Base-by-base conservation (phyloP, 768 basidiomycete genomes). In the Russula lepida region DNA sequence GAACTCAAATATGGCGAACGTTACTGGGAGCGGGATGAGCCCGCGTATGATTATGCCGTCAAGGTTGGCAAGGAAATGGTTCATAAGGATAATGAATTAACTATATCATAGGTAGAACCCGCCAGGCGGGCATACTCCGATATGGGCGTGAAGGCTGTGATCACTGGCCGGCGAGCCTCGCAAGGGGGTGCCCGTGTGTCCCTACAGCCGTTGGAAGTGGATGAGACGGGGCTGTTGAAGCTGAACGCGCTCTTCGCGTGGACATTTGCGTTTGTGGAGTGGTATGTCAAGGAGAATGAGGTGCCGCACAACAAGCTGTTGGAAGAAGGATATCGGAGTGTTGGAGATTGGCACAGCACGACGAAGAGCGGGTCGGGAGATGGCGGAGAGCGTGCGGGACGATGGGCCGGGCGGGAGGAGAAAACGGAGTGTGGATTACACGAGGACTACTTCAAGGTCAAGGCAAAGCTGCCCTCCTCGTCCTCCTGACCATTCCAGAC, bases 271-370 rank as follows among this genome's bases (percentile, higher is more conserved):
- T 73, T 90, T 43, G 90, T 98, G 19, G 86, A 97, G 64, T 85
- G 83, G 72, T 95, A 98, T 72, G 79, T 95, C 64, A 83, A 83
- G 46, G 78, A 81, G 62, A 83, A 98, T 74, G 74, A 82, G 48
- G 94, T 98, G 0, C 95, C 95, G 2, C 83, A 84, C 63, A 98
- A 99, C 76, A 83, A 81, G 62, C 79, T 99, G 5, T 81, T 99
- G 43, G 84, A 84, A 62, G 84, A 92, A 70, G 97, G 97, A 3
- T 99, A 98, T 77, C 88, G 86, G 68, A 93, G 91, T 69, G 84
- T 99, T 64, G 97, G 97, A 4, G 97, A 99, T 74, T 95, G 95
- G 90, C 97, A 99, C 74, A 95, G 92, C 64, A 99, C 97, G 0
- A 73, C 72, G n/a, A 82, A 82, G 67, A 85, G 84, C 62, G 85